Evolutionary conservation across 2,329 filamentous ascomycete genomes (phyloP), one percentile per base, ranked within the genome.

Genomic region (Akanthomyces uredinophilus): DNA sequence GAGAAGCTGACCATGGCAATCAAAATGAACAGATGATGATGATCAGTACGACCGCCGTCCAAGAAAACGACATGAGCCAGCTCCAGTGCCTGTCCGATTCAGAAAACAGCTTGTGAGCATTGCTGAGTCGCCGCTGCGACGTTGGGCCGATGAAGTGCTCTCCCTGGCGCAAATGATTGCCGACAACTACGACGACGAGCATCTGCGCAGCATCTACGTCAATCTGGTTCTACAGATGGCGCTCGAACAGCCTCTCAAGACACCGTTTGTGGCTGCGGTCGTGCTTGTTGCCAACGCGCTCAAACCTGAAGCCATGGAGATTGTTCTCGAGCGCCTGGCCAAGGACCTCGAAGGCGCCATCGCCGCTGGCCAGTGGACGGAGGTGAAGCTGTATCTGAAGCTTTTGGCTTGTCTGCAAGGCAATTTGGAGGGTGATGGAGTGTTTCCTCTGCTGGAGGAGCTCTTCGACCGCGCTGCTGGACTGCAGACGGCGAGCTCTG

Each of bases 171-270:
- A 88, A 69, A 84, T 88, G 54, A 85, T 96, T 18, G 83, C 88
- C 37, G 91, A 96, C 50, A 89, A 96, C 74, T 90, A 89, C 72
- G 92, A 96, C n/a, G 90, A 96, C 71, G 86, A 88, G 67, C 89
- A 92, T 67, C 78, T 96, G 60, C 87, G 87, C 66, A 83, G 81
- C 37, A 86, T 82, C 56, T 96, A 96, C 73, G 80, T 90, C 66
- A 85, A 88, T 62, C 82, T 96, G 35, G 80, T 87, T 8, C 78
- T 93, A 63, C 90, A 94, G 75, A 81, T 98, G 66, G 83, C 90
- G 49, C 74, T 91, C 41, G 95, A 99, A 77, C 95, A 99, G 77
- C 95, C 95, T 1, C 88, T 99, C 75, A 98, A 98, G 81, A 96
- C 92, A n/a, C 94, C 95, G 0, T 98, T 97, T 72, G 83, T 96